Conservation (phyloP, 805 yeast species). For the Wickerhamiella lipophila region DNA sequence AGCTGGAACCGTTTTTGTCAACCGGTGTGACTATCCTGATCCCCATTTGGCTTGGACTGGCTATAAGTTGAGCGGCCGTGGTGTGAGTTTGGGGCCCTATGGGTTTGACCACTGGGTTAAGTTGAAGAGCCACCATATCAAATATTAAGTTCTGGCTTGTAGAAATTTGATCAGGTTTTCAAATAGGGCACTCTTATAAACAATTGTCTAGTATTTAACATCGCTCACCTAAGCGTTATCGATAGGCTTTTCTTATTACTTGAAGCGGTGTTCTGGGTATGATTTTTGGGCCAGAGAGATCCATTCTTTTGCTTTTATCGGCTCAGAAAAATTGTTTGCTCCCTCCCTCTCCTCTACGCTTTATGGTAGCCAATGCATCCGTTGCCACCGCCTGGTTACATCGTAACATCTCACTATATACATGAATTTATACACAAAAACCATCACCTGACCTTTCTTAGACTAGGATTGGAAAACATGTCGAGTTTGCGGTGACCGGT, state of each 20-base stretch:
- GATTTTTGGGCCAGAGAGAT: too few relatives aligned
- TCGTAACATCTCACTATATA: neutral
- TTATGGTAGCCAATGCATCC: too few relatives aligned
- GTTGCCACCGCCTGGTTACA: too few relatives aligned
- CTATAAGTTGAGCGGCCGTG: slow-evolving; percentile 57
- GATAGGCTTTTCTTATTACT: too few relatives aligned
- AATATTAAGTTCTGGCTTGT: too few relatives aligned
- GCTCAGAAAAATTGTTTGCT: too few relatives aligned
- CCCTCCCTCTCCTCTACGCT: too few relatives aligned
- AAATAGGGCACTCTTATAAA: too few relatives aligned
- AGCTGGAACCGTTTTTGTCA: slow-evolving; percentile 55
- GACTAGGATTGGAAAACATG: slow-evolving; percentile 55
- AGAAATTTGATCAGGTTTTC: too few relatives aligned
- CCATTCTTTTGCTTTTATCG: too few relatives aligned
- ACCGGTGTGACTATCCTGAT: slow-evolving; percentile 53
- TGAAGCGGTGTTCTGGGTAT: too few relatives aligned
- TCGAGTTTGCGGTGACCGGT: slow-evolving; percentile 62
- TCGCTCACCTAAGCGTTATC: neutral
- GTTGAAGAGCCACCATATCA: slow-evolving; percentile 28
- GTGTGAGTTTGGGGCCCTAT: slow-evolving; percentile 54
- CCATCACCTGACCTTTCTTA: slow-evolving; percentile 43
- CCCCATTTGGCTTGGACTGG: slow-evolving; percentile 63
- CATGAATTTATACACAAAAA: neutral
- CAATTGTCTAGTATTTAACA: too few relatives aligned
- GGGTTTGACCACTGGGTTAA: slow-evolving; percentile 37